phyloP scores from a whole-genome alignment of 2,329 filamentous ascomycete species.

The Alternaria viburni region DNA sequence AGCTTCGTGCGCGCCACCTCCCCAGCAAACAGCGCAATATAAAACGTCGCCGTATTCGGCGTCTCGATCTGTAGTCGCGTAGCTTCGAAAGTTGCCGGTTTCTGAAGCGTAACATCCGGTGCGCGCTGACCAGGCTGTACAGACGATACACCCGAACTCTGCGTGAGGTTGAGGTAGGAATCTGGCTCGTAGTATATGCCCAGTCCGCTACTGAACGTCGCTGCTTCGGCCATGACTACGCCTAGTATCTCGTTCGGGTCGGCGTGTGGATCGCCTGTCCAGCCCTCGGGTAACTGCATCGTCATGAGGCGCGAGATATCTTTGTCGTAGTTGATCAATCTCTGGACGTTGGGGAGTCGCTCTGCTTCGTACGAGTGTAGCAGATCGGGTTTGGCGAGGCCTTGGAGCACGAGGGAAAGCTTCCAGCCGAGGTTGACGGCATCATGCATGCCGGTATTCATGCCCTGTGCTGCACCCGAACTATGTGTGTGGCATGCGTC shows the following conservation, averaged over 20 bases:
- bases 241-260: conserved; percentile 38
- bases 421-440: not conserved
- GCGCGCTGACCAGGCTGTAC: conserved; percentile 53
- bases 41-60: conserved; percentile 53
- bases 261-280: conserved; percentile 36
- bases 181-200: conserved; percentile 45
- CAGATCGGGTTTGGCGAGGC: not conserved
- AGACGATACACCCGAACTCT: not conserved
- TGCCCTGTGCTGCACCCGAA: not conserved
- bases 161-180: conserved; percentile 41
- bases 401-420: not conserved
- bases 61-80: conserved; percentile 55
- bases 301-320: conserved; percentile 45
- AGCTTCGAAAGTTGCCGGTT: conserved; percentile 54
- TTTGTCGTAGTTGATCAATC: conserved; percentile 49
- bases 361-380: not conserved
- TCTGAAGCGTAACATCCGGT: conserved; percentile 55
- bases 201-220: conserved; percentile 40
- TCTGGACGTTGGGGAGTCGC: conserved; percentile 51
- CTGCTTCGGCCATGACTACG: conserved; percentile 34
- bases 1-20: conserved; percentile 27
- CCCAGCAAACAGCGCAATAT: conserved; percentile 53
- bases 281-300: conserved; percentile 44
- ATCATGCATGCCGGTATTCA: not conserved
- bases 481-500: conserved; percentile 49